Evolutionary conservation across 2,329 filamentous ascomycete species (phyloP), one percentile per base, ranked within the genome.

Genomic region (Parasarocladium wereldwijsianum): DNA sequence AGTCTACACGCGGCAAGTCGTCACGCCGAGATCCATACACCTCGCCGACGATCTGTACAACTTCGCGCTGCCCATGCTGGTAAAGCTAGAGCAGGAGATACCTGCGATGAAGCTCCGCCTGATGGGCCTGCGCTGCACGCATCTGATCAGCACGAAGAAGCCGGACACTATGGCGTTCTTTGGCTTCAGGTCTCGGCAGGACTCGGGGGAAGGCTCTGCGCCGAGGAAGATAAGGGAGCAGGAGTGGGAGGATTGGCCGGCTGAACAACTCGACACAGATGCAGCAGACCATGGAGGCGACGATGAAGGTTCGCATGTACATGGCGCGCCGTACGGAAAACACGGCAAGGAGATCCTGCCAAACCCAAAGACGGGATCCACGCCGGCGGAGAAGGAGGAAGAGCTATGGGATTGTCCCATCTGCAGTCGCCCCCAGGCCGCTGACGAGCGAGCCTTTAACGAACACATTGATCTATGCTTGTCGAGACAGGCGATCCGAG

Each of bases 391-490:
- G 17, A 25, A 19, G 11, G 23, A 34, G 10, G 55, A 66, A 31
- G 60, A 72, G 26, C 64, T 61, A 50, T 96, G 86, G 86, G 66
- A 77, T 21, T 98, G 90, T 50, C 90, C 90, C 0, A 81, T 96
- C 25, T 98, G 90, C 50, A 56, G 60, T n/a, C 62, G 76, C 11
- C 76, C 82, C 0, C 86, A 94, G 44, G 45, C 60, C 1, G 70
- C 84, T 0, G 66, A 87, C 29, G 84, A 94, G 47, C 65, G 64
- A 26, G 58, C 57, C 1, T 93, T 96, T 54, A 98, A 98, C 41
- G 71, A 79, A 33, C 90, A 98, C 45, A 85, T 98, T 30, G 90
- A 98, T 49, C 68, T 80, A 7, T 98, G 90, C 49, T 65, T 98
- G 2, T 94, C 86, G 1, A 66, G 76, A 32, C 73, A 81, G 44